These are phyloP conservation scores for Rhizopus sp. DNA, from an alignment of 371 early-diverging fungal genomes.

Conservation along the genomic window DNA sequence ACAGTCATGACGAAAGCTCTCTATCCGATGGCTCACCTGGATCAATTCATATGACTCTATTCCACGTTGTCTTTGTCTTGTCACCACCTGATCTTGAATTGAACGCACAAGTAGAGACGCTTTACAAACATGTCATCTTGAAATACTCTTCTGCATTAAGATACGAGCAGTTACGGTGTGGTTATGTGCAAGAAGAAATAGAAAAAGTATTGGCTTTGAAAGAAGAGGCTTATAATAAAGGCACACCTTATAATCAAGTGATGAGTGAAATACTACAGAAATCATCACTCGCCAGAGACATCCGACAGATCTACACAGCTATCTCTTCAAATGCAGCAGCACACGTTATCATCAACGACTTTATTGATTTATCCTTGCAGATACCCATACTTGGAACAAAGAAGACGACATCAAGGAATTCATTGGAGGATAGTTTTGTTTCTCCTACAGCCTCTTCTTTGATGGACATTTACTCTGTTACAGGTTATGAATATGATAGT, in stretches of 20 bases:
- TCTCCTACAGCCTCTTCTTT: constrained; percentile 19
- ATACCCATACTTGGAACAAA: constrained; percentile 51
- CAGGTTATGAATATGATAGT: constrained; percentile 61
- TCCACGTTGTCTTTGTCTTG: constrained; percentile 81
- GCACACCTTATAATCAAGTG: constrained; percentile 39
- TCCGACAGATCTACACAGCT: constrained; percentile 62
- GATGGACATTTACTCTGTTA: constrained; percentile 53
- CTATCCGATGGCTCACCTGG: constrained; percentile 11
- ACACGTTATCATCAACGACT: constrained; percentile 76
- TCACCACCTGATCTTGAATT: constrained; percentile 59
- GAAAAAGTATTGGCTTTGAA: constrained; percentile 69
- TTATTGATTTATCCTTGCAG: constrained; percentile 76
- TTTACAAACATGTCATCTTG: constrained; percentile 75
- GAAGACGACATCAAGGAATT: not conserved
- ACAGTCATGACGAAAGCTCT: constrained; percentile 20
- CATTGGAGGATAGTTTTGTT: not conserved
- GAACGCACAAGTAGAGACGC: constrained; percentile 61
- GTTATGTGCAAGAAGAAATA: constrained; percentile 77
- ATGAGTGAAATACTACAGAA: constrained; percentile 40
- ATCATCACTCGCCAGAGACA: constrained; percentile 61
- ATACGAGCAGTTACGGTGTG: constrained; percentile 81
- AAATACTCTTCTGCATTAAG: constrained; percentile 76
- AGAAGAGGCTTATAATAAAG: constrained; percentile 59
- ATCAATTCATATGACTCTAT: constrained; percentile 67
- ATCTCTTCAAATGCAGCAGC: constrained; percentile 59